Base-by-base conservation (phyloP, 768 basidiomycete species). In the Multifurca ochricompacta region DNA sequence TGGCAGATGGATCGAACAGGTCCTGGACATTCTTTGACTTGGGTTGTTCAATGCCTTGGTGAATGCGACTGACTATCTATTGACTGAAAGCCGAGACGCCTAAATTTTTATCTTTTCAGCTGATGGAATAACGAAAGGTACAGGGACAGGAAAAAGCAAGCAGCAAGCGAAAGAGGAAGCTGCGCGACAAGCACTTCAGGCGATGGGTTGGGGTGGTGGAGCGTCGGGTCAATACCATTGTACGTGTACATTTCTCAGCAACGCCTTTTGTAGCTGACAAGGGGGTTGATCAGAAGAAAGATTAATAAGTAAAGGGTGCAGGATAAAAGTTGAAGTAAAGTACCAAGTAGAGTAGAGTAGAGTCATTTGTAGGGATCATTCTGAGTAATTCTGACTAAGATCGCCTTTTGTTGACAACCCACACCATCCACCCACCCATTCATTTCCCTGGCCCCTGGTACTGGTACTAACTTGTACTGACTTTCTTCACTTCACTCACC, bases 91-190 rank as follows among this genome's bases (percentile, higher is more conserved):
- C 14, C 25, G 3, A 8, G n/a, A 42, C 31, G 30, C 47, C n/a
- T 37, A 14, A 30, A 19, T 1, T 40, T 19, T 28, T 37, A 9
- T 9, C 41, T 28, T 37, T 30, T 53, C n/a, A 87, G 87, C 86
- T 47, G 83, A 87, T 61, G 84, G 83, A 2, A 79, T 85, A 54
- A 71, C 71, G 63, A 85, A 81, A 62, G 87, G 87, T 10, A 67
- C 72, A 45, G 87, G 87, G 2, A 67, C 65, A n/a, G 84, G 85
- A 27, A 71, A 74, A 48, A 84, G 74, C 66, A 89, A 89, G 67
- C 86, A 89, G 63, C 68, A 78, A 2, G 87, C 87, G 6, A 89
- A 87, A 66, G 87, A 89, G 63, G 82, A 83, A 52, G 87, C 87
- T 0, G 86, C 87, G 16, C 74, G 78, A 53, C 72, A 80, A 60